Evolutionary conservation across 1,284 basidiomycete species (phyloP).

Genomic region (Moesziomyces sp.): DNA sequence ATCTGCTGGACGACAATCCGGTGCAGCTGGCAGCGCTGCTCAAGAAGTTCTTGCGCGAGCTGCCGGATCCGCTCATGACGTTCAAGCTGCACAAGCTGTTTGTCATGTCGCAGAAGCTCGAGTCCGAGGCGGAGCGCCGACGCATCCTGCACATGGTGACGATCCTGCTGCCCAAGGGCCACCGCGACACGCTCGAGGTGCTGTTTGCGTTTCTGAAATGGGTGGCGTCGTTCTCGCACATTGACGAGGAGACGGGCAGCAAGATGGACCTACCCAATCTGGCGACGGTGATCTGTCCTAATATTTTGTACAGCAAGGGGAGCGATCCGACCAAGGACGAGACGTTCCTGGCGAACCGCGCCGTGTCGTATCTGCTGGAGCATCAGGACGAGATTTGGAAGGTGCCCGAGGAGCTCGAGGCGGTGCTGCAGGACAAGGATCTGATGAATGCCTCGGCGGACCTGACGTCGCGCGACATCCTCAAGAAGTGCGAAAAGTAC

Average conservation of each 20-base stretch:
- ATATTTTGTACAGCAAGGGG: constrained; percentile 87
- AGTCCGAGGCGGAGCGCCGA: constrained; percentile 80
- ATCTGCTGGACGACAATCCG: constrained; percentile 92
- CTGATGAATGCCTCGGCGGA: constrained; percentile 60
- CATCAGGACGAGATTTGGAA: constrained; percentile 86
- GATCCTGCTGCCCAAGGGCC: constrained; percentile 86
- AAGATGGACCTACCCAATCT: constrained; percentile 98
- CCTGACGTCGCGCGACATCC: constrained; percentile 58
- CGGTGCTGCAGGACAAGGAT: constrained; percentile 61
- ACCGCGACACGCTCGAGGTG: constrained; percentile 97
- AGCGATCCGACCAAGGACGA: constrained; percentile 90
- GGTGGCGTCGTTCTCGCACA: constrained; percentile 98
- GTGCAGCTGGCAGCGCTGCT: constrained; percentile 95
- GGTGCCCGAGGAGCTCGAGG: constrained; percentile 61
- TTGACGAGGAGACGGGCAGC: constrained; percentile 96
- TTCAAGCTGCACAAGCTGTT: constrained; percentile 91
- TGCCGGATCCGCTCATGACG: constrained; percentile 95
- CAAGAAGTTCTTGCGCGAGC: constrained; percentile 95
- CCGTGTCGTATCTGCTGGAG: constrained; percentile 76
- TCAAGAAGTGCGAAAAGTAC: constrained; percentile 63
- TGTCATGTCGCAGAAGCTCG: constrained; percentile 85
- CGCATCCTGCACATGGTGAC: constrained; percentile 87
- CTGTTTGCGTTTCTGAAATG: constrained; percentile 98
- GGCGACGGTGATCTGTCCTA: constrained; percentile 97
- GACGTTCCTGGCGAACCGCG: constrained; percentile 85